phyloP scores from a whole-genome alignment of 192 early-diverging fungal genomes.

The Coemansia erecta region DNA sequence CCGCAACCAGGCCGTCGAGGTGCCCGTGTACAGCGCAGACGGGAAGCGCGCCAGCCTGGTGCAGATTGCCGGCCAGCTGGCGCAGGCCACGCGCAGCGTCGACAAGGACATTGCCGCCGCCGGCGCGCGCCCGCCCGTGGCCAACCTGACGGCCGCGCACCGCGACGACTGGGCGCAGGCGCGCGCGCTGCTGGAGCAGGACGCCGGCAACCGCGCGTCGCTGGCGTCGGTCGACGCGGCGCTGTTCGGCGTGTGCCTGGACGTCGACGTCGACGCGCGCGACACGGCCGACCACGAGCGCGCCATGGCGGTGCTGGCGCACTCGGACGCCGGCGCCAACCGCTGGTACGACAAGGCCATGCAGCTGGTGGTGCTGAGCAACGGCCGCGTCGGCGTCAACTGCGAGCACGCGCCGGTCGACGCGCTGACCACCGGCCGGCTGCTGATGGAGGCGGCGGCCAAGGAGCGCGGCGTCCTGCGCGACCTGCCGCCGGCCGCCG shows the following conservation, averaged over 20 bases:
- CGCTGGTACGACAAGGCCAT: conserved; percentile 98
- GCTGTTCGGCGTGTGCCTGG: conserved; percentile 86
- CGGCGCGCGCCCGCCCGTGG: conserved; percentile 4
- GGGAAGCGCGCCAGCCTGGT: conserved; percentile 62
- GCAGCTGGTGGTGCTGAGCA: conserved; percentile 79
- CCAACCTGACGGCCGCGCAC: conserved; percentile 40
- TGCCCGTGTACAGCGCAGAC: conserved; percentile 68
- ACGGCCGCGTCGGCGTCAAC: conserved; percentile 87
- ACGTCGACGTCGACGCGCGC: conserved; percentile 65
- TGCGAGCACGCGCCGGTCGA: conserved; percentile 96
- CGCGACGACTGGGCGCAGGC: conserved; percentile 84
- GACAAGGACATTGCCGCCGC: conserved; percentile 12
- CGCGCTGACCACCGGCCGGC: conserved; percentile 81
- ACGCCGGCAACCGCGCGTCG: conserved; percentile 54
- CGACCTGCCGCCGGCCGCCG: conserved; percentile 29
- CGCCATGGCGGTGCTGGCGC: conserved; percentile 72
- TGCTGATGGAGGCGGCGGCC: conserved; percentile 68
- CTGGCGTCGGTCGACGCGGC: conserved; percentile 70
- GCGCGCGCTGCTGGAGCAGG: conserved; percentile 49
- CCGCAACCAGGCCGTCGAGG: conserved; percentile 79
- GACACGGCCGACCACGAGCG: conserved; percentile 60
- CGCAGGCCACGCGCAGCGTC: conserved; percentile 10
- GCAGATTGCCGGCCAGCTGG: conserved; percentile 47
- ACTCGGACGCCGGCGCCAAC: conserved; percentile 75
- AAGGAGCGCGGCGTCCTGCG: conserved; percentile 33